Conservation (phyloP, 139 green algal genomes). For the Mychonastes homosphaera region DNA sequence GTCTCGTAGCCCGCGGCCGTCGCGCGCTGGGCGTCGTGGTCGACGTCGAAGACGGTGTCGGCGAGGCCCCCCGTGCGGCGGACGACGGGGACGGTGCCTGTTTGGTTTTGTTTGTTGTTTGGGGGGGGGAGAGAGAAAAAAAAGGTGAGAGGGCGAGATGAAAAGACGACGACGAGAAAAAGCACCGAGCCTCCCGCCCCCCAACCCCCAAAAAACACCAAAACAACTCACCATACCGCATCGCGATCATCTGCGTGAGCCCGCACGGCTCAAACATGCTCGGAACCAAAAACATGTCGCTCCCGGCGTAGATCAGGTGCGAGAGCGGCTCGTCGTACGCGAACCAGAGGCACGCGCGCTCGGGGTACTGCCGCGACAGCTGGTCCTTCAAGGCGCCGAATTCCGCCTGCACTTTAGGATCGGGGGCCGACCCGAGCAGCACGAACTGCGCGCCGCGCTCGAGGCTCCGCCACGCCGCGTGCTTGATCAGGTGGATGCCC, state of each 20-base stretch:
- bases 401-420: conserved; percentile 62
- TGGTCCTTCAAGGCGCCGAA: conserved; percentile 68
- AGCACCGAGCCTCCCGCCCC: no score
- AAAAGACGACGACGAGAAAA: background rate
- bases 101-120: conserved; percentile 4
- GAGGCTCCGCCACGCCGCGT: conserved; percentile 73
- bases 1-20: conserved; percentile 19
- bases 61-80: conserved; percentile 79
- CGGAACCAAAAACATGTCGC: conserved; percentile 90
- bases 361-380: conserved; percentile 59
- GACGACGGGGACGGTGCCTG: conserved; percentile 78
- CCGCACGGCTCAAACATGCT: conserved; percentile 93
- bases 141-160: background rate
- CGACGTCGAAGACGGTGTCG: conserved; percentile 82
- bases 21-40: conserved; percentile 63
- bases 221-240: conserved; percentile 13
- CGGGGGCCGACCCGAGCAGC: conserved; percentile 86
- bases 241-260: conserved; percentile 72
- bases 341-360: conserved; percentile 61
- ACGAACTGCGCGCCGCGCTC: conserved; percentile 92
- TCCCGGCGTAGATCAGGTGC: conserved; percentile 83
- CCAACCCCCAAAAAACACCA: background rate
- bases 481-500: conserved; percentile 97
- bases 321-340: conserved; percentile 92
- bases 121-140: background rate